phyloP scores from a whole-genome alignment of 1,284 basidiomycete genomes.

The Phellopilus nigrolimitatus region DNA sequence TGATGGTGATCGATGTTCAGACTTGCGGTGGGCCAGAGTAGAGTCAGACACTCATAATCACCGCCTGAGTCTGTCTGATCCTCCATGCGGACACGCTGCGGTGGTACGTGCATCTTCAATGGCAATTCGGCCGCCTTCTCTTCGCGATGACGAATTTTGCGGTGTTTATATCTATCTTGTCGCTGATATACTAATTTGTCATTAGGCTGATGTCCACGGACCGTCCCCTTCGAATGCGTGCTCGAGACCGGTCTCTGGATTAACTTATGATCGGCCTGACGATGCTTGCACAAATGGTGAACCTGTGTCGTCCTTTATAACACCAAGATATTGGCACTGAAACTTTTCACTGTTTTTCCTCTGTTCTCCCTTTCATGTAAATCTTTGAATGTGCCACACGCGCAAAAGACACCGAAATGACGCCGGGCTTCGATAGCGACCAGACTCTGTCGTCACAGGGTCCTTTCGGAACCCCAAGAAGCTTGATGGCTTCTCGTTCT shows the following conservation, averaged over 20 bases:
- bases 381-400: too few species aligned
- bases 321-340: too few species aligned
- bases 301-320: too few species aligned
- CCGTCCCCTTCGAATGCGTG: neutral
- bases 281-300: neutral
- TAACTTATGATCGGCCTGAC: neutral
- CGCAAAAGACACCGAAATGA: conserved; percentile 6
- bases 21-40: conserved; percentile 8
- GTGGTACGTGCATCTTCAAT: conserved; percentile 7
- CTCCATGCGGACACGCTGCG: conserved; percentile 11
- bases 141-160: neutral
- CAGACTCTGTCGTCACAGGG: too few species aligned
- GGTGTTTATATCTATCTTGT: neutral
- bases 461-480: conserved; percentile 8
- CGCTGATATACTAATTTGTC: neutral
- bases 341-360: neutral
- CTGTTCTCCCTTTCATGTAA: neutral
- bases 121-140: neutral
- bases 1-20: too few species aligned
- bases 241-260: neutral
- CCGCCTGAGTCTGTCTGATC: neutral
- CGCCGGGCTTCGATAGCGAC: neutral
- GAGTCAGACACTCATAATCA: neutral
- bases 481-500: neutral
- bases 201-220: conserved; percentile 5